Evolutionary conservation across 352 stramenopile species (phyloP), one percentile per base, ranked within the genome.

Genomic region (Chrysophaeum taylorii): DNA sequence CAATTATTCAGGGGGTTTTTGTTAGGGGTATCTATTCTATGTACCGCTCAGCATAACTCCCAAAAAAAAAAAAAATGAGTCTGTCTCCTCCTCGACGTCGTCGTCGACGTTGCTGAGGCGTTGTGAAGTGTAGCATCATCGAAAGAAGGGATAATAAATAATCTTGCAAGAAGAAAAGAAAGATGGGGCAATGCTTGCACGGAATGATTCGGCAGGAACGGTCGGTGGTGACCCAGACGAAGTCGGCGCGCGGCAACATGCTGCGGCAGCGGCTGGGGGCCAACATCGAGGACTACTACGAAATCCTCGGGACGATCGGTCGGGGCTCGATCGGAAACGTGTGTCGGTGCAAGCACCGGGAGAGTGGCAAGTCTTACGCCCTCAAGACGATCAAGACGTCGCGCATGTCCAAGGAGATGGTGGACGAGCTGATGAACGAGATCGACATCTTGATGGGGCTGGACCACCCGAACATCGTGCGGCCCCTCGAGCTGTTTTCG

Each of bases 401-500:
- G 38, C 52, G 72, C 33, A 73, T 81, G 7, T 33, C 63, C 14
- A 41, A 57, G 29, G 66, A 69, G 27, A 66, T 73, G 41, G 45
- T 76, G 9, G 39, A 69, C 35, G 71, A 76, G 57, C 27, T 76
- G 42, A 39, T 73, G 67, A 76, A 76, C 57, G 80, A 85, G 75
- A 67, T 82, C n/a, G 67, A 73, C 41, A 72, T 85, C 35, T 69
- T 86, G 5, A 70, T 78, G 53, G 76, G 70, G 15, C 64, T 90
- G 27, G 82, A 88, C 71, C 82, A 90, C 79, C 84, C 84, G 21
- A 87, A 88, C 70, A 90, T 90, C 76, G 78, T 90, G 27, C 80
- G 81, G 57, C 78, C 78, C 18, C 79, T 87, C 66, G 83, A 90
- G 75, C 75, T 85, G 4, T 88, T 83, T 64, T 76, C 81, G 53